A percentile compares a stretch with the other conserved stretches of the same genome.
These are phyloP conservation scores for Candida cerambycidarum DNA, from an alignment of 805 yeast species.

Conservation along the genomic window DNA sequence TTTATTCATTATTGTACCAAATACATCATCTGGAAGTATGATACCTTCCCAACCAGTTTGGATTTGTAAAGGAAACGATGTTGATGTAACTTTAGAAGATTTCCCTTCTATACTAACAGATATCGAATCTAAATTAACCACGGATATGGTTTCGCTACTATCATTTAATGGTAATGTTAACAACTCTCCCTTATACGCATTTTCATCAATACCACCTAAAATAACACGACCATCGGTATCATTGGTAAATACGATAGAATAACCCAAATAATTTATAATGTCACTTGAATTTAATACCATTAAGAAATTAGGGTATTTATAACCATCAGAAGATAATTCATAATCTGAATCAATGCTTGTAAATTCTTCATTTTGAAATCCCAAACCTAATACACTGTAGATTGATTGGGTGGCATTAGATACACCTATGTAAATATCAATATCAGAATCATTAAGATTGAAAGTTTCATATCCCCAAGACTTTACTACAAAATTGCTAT, in stretches of 20 bases:
- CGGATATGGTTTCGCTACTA: background rate
- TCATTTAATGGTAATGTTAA: constrained; percentile 19
- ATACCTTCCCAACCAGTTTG: background rate
- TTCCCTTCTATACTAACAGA: background rate
- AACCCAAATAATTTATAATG: constrained; percentile 16
- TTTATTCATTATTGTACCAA: background rate
- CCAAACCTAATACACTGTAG: constrained; percentile 16
- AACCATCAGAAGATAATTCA: constrained; percentile 16
- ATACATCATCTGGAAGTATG: background rate
- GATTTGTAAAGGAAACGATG: background rate
- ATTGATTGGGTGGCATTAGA: constrained; percentile 4
- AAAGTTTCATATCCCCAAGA: constrained; percentile 1
- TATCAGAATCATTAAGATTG: background rate
- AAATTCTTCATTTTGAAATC: constrained; percentile 9
- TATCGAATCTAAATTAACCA: background rate
- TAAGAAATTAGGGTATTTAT: constrained; percentile 1
- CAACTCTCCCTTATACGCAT: constrained; percentile 22
- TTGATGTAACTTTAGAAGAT: background rate
- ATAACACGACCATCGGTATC: constrained; percentile 22
- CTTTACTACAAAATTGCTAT: background rate
- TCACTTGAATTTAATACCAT: background rate
- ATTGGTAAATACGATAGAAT: constrained; percentile 26
- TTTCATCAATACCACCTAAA: constrained; percentile 30
- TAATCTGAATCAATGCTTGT: constrained; percentile 20
- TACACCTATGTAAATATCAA: background rate